Evolutionary conservation across 352 stramenopile species (phyloP), one percentile per base, ranked within the genome.

Genomic region (Nothophytophthora sp.): DNA sequence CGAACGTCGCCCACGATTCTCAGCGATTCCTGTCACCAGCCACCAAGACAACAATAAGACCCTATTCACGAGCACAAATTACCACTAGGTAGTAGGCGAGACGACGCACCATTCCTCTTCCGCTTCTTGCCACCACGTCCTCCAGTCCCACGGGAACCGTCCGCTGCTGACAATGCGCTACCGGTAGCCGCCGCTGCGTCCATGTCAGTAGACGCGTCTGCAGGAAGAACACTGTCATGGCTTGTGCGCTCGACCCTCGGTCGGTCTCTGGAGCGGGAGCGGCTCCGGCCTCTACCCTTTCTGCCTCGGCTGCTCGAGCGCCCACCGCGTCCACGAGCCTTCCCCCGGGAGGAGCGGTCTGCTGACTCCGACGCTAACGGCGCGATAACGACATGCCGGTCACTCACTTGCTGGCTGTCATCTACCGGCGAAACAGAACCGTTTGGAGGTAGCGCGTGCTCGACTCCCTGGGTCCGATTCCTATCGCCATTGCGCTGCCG

Each of bases 381-480:
- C 6, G 46, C 43, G 50, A 74, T 63, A n/a, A 68, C 41, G 18
- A 74, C 60, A 50, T 70, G 64, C 10, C 64, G 64, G 25, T 53
- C 38, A 58, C 50, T 49, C 45, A 47, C 32, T 4, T 73, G 53
- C 52, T 66, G 24, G 15, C 19, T 24, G 23, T 55, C 47, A 32
- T 58, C 43, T 6, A 39, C 7, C 3, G 38, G 39, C 38, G 47
- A 60, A 19, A n/a, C 22, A 6, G 49, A 52, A 22, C 30, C 42
- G 51, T 57, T 35, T 16, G 9, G 48, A 34, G 27, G 24, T 8
- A 49, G 46, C n/a, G 35, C 46, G 24, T 55, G 20, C 47, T 67
- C 50, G 13, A 42, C 53, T 36, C 54, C 22, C 22, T 53, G 59
- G 11, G 18, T 9, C 12, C 22, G 13, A 23, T 24, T 18, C 10